These are phyloP conservation scores for Malassezia dermatis DNA, from an alignment of 1,284 basidiomycete genomes.

Conservation along the genomic window DNA sequence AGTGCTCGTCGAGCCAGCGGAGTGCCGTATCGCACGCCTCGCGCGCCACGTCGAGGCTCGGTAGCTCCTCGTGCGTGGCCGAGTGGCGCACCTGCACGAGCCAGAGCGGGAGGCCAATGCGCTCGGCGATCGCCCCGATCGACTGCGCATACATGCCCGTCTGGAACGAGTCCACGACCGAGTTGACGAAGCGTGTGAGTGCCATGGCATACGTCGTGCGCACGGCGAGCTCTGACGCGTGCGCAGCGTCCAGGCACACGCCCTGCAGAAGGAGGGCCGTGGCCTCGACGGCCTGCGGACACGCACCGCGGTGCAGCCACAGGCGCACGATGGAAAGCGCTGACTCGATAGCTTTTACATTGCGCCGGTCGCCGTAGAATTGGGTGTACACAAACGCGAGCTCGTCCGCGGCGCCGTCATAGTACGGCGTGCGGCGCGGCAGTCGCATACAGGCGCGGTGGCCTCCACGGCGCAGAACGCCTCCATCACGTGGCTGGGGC, in stretches of 20 bases:
- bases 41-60: conserved; percentile 67
- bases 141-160: conserved; percentile 66
- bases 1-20: conserved; percentile 25
- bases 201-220: conserved; percentile 33
- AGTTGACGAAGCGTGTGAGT: conserved; percentile 62
- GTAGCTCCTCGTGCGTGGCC: conserved; percentile 89
- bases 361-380: conserved; percentile 1
- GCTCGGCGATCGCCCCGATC: conserved; percentile 74
- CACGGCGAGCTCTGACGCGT: conserved; percentile 20
- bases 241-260: conserved; percentile 23
- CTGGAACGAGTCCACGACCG: conserved; percentile 75
- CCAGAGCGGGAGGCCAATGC: conserved; percentile 74
- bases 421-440: conserved; percentile 16
- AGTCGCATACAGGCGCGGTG: conserved; percentile 3
- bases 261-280: conserved; percentile 35
- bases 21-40: conserved; percentile 56
- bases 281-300: conserved; percentile 40
- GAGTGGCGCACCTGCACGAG: conserved; percentile 90
- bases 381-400: conserved; percentile 9
- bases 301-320: conserved; percentile 38
- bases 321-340: conserved; percentile 26
- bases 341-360: not conserved
- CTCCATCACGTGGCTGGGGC: conserved; percentile 6
- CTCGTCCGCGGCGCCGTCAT: conserved; percentile 1
- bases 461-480: not conserved